These are phyloP conservation scores for Luffa aegyptiaca DNA, from an alignment of 306 rosid species.

Conservation along the genomic window DNA sequence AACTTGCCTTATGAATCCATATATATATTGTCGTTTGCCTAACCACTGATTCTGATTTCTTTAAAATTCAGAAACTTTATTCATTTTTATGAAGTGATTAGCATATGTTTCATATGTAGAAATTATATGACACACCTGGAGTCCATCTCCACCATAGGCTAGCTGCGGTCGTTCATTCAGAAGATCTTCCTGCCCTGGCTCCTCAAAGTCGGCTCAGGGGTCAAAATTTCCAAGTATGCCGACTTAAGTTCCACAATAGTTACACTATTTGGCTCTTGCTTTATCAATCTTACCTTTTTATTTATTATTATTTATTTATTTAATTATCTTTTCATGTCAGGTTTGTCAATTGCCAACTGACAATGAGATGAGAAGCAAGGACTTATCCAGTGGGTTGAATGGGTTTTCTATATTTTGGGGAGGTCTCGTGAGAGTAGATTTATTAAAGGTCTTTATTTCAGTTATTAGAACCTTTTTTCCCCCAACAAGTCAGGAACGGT, in stretches of 20 bases:
- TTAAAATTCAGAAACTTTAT: not conserved
- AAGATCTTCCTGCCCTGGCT: constrained; percentile 83
- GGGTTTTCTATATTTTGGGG: constrained; percentile 82
- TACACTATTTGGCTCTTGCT: not conserved
- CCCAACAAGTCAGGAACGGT: not conserved
- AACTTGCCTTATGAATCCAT: not conserved
- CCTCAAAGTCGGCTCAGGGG: constrained; percentile 91
- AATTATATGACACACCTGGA: constrained; percentile 87
- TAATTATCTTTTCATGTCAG: constrained; percentile 15
- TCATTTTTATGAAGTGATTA: not conserved
- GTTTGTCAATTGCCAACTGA: constrained; percentile 26
- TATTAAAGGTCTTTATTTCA: constrained; percentile 53
- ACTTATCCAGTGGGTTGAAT: constrained; percentile 33
- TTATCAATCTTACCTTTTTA: not conserved
- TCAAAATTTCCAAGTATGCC: constrained; percentile 55
- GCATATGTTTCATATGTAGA: constrained; percentile 31
- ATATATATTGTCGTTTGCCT: not conserved
- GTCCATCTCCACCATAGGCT: constrained; percentile 96
- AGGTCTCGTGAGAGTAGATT: constrained; percentile 89
- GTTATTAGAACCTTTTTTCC: constrained; percentile 7
- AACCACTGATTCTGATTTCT: not conserved
- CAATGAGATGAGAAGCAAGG: constrained; percentile 21
- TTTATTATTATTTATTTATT: too few species aligned
- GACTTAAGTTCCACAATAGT: not conserved
- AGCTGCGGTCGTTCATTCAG: constrained; percentile 75